These are phyloP conservation scores for Citrus australasica DNA, from an alignment of 345 rosid species.

Conservation along the genomic window DNA sequence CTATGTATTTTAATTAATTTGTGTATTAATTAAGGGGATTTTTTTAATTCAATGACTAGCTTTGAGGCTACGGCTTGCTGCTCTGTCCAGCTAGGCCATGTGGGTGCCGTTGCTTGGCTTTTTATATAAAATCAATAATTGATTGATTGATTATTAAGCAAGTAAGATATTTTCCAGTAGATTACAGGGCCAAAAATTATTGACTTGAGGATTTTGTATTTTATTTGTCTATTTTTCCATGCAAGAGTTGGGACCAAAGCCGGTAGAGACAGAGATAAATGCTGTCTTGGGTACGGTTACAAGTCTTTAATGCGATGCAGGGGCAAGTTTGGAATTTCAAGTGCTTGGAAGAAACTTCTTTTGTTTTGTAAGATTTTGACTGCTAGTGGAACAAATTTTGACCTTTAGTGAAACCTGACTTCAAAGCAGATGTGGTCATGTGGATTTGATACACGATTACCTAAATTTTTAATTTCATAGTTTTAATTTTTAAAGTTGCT, in stretches of 20 bases:
- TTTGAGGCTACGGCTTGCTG: conserved; percentile 19
- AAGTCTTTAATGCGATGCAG: neutral
- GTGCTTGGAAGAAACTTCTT: neutral
- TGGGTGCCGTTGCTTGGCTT: conserved; percentile 26
- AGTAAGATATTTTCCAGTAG: neutral
- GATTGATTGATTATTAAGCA: neutral
- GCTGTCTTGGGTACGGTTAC: neutral
- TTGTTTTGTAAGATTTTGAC: neutral
- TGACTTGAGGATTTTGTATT: neutral
- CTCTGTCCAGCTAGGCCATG: conserved; percentile 39
- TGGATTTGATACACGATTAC: neutral
- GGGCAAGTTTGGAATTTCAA: conserved; percentile 1
- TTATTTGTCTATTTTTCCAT: neutral
- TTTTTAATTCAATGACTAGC: neutral
- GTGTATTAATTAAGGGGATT: neutral
- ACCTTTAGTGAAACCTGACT: neutral
- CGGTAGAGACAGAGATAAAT: neutral
- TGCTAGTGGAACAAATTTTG: neutral
- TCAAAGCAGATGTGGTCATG: too few relatives aligned
- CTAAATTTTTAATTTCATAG: neutral
- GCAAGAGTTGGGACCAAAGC: neutral
- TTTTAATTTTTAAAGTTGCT: neutral
- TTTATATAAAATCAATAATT: neutral
- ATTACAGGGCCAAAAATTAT: neutral
- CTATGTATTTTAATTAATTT: neutral